phyloP scores from a whole-genome alignment of 495 filamentous ascomycete genomes.

The Neurospora sp. region DNA sequence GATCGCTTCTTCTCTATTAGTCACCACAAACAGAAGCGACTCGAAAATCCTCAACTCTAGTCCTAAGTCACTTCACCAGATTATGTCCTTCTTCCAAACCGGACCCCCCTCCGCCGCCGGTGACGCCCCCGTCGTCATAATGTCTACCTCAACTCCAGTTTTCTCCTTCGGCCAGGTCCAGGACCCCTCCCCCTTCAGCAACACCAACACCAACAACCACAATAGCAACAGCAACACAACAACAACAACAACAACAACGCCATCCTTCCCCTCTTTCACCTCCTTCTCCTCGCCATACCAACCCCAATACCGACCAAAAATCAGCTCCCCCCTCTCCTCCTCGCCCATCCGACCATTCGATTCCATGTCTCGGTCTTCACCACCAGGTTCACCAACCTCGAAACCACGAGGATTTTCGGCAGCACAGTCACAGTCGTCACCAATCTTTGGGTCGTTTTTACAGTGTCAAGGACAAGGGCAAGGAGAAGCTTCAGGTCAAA shows the following conservation, averaged over 20 bases:
- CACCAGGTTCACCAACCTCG: neutral
- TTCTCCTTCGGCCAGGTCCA: conserved; percentile 8
- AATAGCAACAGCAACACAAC: neutral
- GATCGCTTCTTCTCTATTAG: neutral
- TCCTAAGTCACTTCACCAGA: neutral
- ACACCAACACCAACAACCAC: neutral
- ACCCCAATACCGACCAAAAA: conserved; percentile 8
- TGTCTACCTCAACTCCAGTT: conserved; percentile 5
- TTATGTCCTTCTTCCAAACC: neutral
- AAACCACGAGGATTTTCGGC: neutral
- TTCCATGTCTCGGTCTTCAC: neutral
- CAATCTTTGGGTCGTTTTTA: neutral
- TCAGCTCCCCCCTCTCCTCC: conserved; percentile 14
- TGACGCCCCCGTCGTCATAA: conserved; percentile 5
- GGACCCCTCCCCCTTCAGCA: conserved; percentile 12
- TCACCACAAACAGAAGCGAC: neutral
- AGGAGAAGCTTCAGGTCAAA: conserved; percentile 13
- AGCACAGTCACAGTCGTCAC: conserved; percentile 8
- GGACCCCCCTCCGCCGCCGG: neutral
- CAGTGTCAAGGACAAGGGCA: neutral
- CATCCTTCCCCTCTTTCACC: neutral
- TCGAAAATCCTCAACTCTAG: neutral
- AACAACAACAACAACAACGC: neutral
- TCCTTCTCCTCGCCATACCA: neutral
- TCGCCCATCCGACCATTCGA: conserved; percentile 12